Conservation (phyloP, 108 stramenopile species). For the Nitzschia putrida region DNA sequence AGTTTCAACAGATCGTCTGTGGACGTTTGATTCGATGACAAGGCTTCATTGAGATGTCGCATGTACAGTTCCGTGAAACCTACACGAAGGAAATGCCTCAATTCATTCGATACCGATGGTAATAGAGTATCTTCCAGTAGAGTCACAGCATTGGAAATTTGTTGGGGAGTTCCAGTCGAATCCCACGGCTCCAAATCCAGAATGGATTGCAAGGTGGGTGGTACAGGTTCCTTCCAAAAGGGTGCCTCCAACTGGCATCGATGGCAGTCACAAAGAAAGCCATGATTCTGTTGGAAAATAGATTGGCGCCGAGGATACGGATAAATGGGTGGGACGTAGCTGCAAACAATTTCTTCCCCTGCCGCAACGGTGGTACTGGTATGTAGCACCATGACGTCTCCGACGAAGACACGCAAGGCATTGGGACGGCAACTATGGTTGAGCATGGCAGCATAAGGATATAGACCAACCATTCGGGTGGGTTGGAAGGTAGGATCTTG, state of each 20-base stretch:
- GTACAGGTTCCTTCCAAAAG: constrained; percentile 9
- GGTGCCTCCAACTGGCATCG: constrained; percentile 54
- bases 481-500: constrained; percentile 15
- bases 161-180: constrained; percentile 12
- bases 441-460: constrained; percentile 82
- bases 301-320: constrained; percentile 44
- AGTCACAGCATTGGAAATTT: constrained; percentile 17
- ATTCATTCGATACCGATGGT: constrained; percentile 29
- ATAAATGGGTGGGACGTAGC: constrained; percentile 69
- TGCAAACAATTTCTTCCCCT: constrained; percentile 74
- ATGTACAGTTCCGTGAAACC: constrained; percentile 58
- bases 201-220: not conserved
- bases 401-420: constrained; percentile 68
- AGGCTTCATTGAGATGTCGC: constrained; percentile 58
- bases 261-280: constrained; percentile 60
- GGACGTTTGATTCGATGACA: not conserved
- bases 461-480: constrained; percentile 64
- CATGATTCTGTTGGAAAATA: constrained; percentile 46
- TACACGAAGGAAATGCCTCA: constrained; percentile 47
- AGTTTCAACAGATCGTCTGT: constrained; percentile 3
- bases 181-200: not conserved
- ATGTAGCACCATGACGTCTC: constrained; percentile 71
- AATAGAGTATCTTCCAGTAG: constrained; percentile 20
- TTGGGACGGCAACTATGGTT: constrained; percentile 82
- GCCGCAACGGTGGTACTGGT: constrained; percentile 46